These are phyloP conservation scores for Penicillium sp. DNA, from an alignment of 2,329 filamentous ascomycete species.

Conservation along the genomic window DNA sequence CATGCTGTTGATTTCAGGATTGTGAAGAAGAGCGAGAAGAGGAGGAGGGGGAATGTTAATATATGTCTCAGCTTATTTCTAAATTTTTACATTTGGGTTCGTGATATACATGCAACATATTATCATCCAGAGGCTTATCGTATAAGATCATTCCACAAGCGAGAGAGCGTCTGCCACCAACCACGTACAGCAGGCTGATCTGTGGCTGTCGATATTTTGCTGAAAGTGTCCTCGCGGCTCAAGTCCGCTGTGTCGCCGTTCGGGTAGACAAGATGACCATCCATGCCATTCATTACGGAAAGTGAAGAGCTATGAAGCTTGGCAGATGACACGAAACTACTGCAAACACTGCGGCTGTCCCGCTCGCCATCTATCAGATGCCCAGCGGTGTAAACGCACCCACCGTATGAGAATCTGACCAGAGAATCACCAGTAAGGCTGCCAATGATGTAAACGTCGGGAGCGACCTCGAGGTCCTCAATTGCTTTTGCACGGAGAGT, in stretches of 20 bases:
- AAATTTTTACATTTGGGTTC: neutral
- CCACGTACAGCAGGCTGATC: conserved; percentile 11
- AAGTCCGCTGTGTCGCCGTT: conserved; percentile 2
- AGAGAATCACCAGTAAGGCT: conserved; percentile 62
- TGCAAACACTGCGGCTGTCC: conserved; percentile 17
- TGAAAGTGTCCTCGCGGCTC: conserved; percentile 20
- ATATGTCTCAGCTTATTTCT: neutral
- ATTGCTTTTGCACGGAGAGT: conserved; percentile 55
- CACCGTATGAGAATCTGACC: conserved; percentile 59
- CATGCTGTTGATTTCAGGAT: no score
- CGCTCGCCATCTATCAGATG: conserved; percentile 44
- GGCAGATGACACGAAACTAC: conserved; percentile 20
- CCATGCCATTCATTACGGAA: conserved; percentile 41
- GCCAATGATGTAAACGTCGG: conserved; percentile 56
- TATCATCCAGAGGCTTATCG: conserved; percentile 10
- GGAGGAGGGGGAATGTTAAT: no score
- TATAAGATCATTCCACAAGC: conserved; percentile 22
- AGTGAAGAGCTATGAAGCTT: conserved; percentile 25
- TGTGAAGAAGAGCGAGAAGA: no score
- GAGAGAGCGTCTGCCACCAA: conserved; percentile 23
- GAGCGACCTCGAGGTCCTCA: conserved; percentile 53
- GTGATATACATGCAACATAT: conserved; percentile 7
- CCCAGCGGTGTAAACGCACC: conserved; percentile 57
- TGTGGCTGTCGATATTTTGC: conserved; percentile 16
- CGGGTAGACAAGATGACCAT: conserved; percentile 34